Evolutionary conservation across 1,284 basidiomycete genomes (phyloP), one percentile per base, ranked within the genome.

Genomic region (Porogramme epimiltina): DNA sequence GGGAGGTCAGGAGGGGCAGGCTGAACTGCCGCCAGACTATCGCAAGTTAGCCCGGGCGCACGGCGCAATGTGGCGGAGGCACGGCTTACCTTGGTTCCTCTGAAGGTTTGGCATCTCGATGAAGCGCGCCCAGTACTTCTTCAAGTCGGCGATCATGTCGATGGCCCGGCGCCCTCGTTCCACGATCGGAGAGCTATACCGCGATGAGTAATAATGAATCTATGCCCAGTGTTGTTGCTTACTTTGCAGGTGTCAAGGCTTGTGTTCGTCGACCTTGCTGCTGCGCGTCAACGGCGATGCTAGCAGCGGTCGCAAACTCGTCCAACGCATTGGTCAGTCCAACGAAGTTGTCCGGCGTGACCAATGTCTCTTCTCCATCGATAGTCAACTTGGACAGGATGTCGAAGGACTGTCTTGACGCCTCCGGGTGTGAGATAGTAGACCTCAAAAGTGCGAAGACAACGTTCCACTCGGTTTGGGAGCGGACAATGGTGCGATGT

Each of bases 381-480:
- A 77, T 70, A 9, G 81, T 79, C 33, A 97, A 76, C 43, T 75
- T 75, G 24, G 80, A 72, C 22, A 95, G 73, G 6, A 95, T 78
- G 10, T 87, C 84, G 63, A 98, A 91, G 1, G 94, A 90, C 42
- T 87, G 76, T 41, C 91, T 87, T 24, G 91, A 87, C 2, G 95
- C 94, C 69, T 93, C 91, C n/a, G 92, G 84, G 62, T 97, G 91
- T 8, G 87, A 80, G 41, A 93, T 83, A 1, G 93, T 94, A 0
- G 88, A 89, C 37, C 91, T 83, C 60, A 99, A 82, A n/a, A 98
- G 77, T 1, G 93, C 88, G 62, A 97, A 93, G 16, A 96, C 82
- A 31, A 98, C 75, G 49, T 91, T 92, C 97, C 97, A 99, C 70
- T 99, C 95, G 0, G 96, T 98, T 62, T 91, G 88, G 2, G 93